phyloP scores from a whole-genome alignment of 305 asterid genomes.

The Fraxinus platypoda region DNA sequence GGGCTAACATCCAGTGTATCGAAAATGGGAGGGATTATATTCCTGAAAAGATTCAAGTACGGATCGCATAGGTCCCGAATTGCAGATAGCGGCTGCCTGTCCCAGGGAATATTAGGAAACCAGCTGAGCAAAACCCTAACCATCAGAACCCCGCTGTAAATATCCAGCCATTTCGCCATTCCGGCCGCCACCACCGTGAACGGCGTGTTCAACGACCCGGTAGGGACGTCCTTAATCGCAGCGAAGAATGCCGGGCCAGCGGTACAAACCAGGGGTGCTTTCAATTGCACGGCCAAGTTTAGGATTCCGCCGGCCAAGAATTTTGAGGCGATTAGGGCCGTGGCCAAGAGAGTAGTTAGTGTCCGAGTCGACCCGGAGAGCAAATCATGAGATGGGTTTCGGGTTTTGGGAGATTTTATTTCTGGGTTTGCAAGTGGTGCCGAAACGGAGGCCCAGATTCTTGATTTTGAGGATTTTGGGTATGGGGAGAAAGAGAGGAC shows the following conservation, averaged over 20 bases:
- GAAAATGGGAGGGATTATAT: conserved; percentile 75
- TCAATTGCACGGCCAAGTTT: conserved; percentile 39
- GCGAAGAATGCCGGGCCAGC: conserved; percentile 80
- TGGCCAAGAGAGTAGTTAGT: conserved; percentile 52
- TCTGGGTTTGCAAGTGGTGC: conserved; percentile 16
- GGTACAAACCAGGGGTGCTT: conserved; percentile 38
- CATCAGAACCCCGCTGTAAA: conserved; percentile 85
- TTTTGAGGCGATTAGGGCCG: conserved; percentile 49
- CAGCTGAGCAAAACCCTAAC: conserved; percentile 82
- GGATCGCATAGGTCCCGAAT: conserved; percentile 95
- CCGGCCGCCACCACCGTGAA: conserved; percentile 85
- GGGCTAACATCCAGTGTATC: conserved; percentile 83
- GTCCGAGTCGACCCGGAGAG: conserved; percentile 75
- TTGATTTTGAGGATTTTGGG: conserved; percentile 27
- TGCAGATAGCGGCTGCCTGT: conserved; percentile 79
- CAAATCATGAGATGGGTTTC: conserved; percentile 19
- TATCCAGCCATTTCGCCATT: conserved; percentile 84
- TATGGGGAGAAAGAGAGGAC: conserved; percentile 19
- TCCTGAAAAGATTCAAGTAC: conserved; percentile 81
- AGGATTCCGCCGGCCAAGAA: conserved; percentile 37
- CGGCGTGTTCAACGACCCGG: conserved; percentile 63
- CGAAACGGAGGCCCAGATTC: conserved; percentile 36
- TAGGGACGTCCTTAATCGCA: conserved; percentile 42
- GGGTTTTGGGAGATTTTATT: not conserved
- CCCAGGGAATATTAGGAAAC: conserved; percentile 98